Evolutionary conservation across 176 grass and related monocot species (phyloP).

Genomic region (Eremochloa ophiuroides): DNA sequence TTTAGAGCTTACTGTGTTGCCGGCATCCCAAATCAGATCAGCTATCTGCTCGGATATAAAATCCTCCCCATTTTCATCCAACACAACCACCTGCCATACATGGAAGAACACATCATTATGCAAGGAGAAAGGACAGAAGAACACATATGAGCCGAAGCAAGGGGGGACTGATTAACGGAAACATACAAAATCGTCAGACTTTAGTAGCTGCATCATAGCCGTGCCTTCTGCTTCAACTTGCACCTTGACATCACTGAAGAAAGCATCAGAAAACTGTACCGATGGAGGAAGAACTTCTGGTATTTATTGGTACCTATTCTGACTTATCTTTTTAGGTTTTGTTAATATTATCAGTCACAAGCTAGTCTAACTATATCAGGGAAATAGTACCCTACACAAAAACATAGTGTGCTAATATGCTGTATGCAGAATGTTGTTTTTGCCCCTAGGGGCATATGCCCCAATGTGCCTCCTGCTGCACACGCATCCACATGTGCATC

Average conservation of each 20-base stretch:
- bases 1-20: conserved; percentile 51
- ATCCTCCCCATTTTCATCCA: conserved; percentile 80
- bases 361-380: background rate
- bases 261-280: background rate
- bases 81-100: conserved; percentile 60
- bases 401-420: background rate
- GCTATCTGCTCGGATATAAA: conserved; percentile 78
- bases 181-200: conserved; percentile 79
- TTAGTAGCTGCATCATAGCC: conserved; percentile 71
- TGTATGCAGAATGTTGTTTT: background rate
- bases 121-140: background rate
- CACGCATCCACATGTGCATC: too few species aligned
- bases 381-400: background rate
- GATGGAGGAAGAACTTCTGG: background rate
- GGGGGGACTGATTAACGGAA: background rate
- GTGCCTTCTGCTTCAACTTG: conserved; percentile 81
- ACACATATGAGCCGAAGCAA: background rate
- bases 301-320: background rate
- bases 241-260: conserved; percentile 61
- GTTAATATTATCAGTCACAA: background rate
- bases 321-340: background rate
- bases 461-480: too few species aligned
- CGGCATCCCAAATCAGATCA: conserved; percentile 77
- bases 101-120: background rate
- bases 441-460: too few species aligned